These are phyloP conservation scores for Annulohypoxylon nitens DNA, from an alignment of 495 filamentous ascomycete genomes.

Conservation along the genomic window DNA sequence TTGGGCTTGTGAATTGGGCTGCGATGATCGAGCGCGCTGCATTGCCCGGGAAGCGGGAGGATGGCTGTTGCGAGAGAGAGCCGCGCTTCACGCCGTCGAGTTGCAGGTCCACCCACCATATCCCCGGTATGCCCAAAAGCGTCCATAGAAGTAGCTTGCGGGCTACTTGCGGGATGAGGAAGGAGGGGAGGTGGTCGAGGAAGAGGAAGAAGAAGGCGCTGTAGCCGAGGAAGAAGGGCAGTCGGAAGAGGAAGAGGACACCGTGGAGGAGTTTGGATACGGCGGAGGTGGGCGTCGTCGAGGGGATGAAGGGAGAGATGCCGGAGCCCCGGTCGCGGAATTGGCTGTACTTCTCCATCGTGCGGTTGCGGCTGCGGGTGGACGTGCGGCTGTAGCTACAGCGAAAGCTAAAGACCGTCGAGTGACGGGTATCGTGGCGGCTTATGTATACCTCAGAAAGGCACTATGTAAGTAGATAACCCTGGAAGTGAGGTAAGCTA, in stretches of 20 bases:
- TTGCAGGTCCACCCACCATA: slow-evolving; percentile 98
- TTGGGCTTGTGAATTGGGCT: slow-evolving; percentile 87
- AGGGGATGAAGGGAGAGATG: slow-evolving; percentile 94
- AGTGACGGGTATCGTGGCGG: not conserved
- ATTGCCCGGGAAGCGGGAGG: slow-evolving; percentile 77
- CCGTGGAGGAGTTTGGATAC: slow-evolving; percentile 72
- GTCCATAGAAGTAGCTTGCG: slow-evolving; percentile 90
- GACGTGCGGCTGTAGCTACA: not conserved
- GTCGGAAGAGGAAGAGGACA: slow-evolving; percentile 82
- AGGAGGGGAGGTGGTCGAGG: slow-evolving; percentile 80
- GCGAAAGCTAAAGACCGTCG: not conserved
- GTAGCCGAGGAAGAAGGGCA: slow-evolving; percentile 80
- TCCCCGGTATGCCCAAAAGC: slow-evolving; percentile 84
- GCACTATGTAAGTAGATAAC: not conserved
- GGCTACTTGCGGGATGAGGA: slow-evolving; percentile 72
- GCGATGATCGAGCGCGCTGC: slow-evolving; percentile 78
- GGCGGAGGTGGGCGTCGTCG: slow-evolving; percentile 70
- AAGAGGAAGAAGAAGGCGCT: slow-evolving; percentile 79
- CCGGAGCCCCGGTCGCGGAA: slow-evolving; percentile 97
- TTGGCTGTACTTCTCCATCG: slow-evolving; percentile 98
- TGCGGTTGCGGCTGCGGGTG: slow-evolving; percentile 19
- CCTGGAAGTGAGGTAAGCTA: not conserved
- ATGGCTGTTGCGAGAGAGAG: slow-evolving; percentile 69
- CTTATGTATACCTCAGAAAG: not conserved
- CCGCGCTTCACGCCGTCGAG: slow-evolving; percentile 95